phyloP scores from a whole-genome alignment of 192 early-diverging fungal species.

The Umbelopsis sp. region DNA sequence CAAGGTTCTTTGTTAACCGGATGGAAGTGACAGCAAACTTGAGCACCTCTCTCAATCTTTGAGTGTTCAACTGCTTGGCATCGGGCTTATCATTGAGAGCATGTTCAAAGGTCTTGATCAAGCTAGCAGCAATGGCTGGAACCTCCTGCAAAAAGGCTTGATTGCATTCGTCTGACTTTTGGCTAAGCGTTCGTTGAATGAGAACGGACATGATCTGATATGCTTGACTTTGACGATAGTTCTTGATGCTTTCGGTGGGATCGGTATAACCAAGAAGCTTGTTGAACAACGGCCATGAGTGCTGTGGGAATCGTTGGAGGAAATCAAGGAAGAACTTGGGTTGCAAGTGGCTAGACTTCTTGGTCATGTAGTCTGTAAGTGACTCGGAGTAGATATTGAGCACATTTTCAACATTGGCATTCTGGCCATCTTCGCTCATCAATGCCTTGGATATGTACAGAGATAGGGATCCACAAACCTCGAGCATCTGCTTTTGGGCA shows the following conservation, averaged over 20 bases:
- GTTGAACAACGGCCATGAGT: conserved; percentile 64
- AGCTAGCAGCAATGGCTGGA: conserved; percentile 40
- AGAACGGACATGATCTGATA: conserved; percentile 47
- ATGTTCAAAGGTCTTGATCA: conserved; percentile 44
- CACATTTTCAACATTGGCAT: conserved; percentile 40
- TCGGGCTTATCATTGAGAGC: conserved; percentile 33
- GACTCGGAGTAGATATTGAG: conserved; percentile 58
- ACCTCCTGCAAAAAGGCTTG: conserved; percentile 35
- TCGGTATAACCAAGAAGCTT: conserved; percentile 55
- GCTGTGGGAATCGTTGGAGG: conserved; percentile 58
- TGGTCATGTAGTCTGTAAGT: conserved; percentile 74
- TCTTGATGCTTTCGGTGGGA: conserved; percentile 58
- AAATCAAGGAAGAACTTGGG: conserved; percentile 70
- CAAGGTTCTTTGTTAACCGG: conserved; percentile 41
- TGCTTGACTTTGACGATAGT: conserved; percentile 67
- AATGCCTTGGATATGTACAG: conserved; percentile 62
- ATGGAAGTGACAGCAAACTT: conserved; percentile 44
- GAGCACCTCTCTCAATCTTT: conserved; percentile 41
- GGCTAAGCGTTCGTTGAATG: conserved; percentile 45
- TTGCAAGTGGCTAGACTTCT: conserved; percentile 71
- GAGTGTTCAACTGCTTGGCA: conserved; percentile 41
- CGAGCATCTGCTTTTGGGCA: conserved; percentile 51
- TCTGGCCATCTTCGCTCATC: conserved; percentile 51
- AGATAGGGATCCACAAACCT: conserved; percentile 57
- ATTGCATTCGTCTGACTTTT: conserved; percentile 43